Percentiles rank a stretch among this genome's conserved stretches.
phyloP scores from a whole-genome alignment of 2,329 filamentous ascomycete species.

The Clonostachys byssicola region DNA sequence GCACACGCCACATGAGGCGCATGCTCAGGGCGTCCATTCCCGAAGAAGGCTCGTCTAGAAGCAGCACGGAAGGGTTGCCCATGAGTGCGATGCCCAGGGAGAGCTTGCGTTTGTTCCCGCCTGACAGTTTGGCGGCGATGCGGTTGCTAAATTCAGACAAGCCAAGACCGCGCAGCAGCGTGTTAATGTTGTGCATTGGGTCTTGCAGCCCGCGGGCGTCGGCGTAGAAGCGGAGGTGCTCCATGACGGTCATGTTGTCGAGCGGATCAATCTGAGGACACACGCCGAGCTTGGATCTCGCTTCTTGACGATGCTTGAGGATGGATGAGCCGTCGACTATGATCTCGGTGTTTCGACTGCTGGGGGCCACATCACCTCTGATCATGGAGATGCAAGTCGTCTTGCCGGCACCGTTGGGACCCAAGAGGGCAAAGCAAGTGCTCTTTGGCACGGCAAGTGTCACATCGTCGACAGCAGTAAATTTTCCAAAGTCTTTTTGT shows the following conservation, averaged over 20 bases:
- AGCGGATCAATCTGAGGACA: constrained; percentile 79
- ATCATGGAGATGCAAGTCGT: constrained; percentile 81
- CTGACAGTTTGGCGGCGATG: constrained; percentile 76
- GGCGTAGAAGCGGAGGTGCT: constrained; percentile 87
- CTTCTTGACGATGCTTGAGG: background rate
- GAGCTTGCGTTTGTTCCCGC: constrained; percentile 92
- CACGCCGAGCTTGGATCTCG: background rate
- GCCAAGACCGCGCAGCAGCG: constrained; percentile 75
- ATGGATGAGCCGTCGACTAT: background rate
- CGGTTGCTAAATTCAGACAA: constrained; percentile 65
- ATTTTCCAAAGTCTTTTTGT: constrained; percentile 68
- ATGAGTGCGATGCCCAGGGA: constrained; percentile 89
- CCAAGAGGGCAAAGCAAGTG: constrained; percentile 78
- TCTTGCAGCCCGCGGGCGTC: constrained; percentile 73
- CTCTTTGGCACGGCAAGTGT: constrained; percentile 71
- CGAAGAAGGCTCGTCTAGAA: constrained; percentile 85
- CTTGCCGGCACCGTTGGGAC: constrained; percentile 84
- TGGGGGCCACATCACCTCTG: constrained; percentile 71
- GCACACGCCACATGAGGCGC: constrained; percentile 86
- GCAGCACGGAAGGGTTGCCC: constrained; percentile 81
- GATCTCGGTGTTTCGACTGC: constrained; percentile 10
- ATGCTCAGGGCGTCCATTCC: constrained; percentile 90
- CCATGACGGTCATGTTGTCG: constrained; percentile 83
- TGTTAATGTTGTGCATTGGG: constrained; percentile 70
- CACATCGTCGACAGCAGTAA: constrained; percentile 73